Conservation (phyloP, 768 basidiomycete genomes). For the Vishniacozyma victoriae region DNA sequence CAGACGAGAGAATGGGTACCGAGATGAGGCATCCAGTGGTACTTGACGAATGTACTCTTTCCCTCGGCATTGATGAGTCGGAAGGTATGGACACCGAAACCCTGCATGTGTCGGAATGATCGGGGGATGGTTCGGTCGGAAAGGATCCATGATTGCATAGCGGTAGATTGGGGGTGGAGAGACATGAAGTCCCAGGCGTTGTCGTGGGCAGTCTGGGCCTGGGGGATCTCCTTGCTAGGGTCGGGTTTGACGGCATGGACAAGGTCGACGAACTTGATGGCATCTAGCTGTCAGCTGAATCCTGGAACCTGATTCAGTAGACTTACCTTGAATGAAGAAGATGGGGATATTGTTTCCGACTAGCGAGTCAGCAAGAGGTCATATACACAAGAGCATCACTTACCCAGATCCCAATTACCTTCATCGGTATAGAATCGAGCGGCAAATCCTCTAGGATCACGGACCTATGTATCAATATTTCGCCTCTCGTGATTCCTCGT, state of each 20-base stretch:
- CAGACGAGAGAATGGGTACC: conserved; percentile 78
- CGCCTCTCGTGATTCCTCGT: not conserved
- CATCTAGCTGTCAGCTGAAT: conserved; percentile 47
- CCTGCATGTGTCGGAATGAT: conserved; percentile 83
- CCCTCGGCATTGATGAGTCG: conserved; percentile 63
- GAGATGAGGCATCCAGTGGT: conserved; percentile 76
- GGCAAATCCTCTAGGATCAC: conserved; percentile 84
- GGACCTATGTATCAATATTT: conserved; percentile 56
- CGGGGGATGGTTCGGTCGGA: conserved; percentile 81
- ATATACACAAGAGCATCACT: conserved; percentile 5
- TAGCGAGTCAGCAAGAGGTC: not conserved
- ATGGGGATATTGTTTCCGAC: conserved; percentile 41
- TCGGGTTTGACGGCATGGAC: conserved; percentile 85
- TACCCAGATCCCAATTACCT: conserved; percentile 68
- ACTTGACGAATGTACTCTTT: conserved; percentile 77
- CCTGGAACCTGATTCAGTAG: not conserved
- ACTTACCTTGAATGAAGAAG: conserved; percentile 48
- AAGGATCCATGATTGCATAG: conserved; percentile 63
- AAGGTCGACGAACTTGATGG: conserved; percentile 79
- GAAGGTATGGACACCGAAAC: conserved; percentile 69
- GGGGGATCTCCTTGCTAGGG: conserved; percentile 65
- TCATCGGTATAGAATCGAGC: conserved; percentile 74
- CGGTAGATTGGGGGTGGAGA: conserved; percentile 57
- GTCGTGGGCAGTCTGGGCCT: conserved; percentile 57
- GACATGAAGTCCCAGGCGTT: conserved; percentile 83